Evolutionary conservation across 176 grass and related monocot genomes (phyloP).

Genomic region (Triticum urartu): DNA sequence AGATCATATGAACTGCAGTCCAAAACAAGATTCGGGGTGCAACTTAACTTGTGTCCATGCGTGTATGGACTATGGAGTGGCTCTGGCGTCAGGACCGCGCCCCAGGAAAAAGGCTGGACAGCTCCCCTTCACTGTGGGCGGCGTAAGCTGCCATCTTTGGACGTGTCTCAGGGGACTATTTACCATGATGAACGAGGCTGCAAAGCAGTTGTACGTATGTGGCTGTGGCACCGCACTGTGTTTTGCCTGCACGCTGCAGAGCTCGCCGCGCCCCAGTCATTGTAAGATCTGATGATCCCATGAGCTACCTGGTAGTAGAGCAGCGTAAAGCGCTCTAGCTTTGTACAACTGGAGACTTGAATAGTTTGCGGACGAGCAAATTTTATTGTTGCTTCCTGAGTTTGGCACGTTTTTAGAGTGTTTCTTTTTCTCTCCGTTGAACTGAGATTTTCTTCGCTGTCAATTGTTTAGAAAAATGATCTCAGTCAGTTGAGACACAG

Average conservation of each 20-base stretch:
- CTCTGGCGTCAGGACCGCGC: too few relatives aligned
- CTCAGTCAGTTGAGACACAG: too few relatives aligned
- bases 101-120: not conserved
- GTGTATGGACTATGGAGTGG: not conserved
- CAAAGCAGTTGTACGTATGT: constrained; percentile 32
- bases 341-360: not conserved
- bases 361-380: not conserved
- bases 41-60: too few relatives aligned
- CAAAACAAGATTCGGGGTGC: too few relatives aligned
- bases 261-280: constrained; percentile 19
- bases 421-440: too few relatives aligned
- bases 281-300: not conserved
- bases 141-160: constrained; percentile 20
- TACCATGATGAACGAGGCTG: constrained; percentile 36
- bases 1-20: too few relatives aligned
- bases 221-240: constrained; percentile 1
- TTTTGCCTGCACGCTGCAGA: constrained; percentile 8
- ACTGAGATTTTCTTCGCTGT: too few relatives aligned
- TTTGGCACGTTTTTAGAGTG: not conserved
- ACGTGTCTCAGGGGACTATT: constrained; percentile 34
- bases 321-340: constrained; percentile 16
- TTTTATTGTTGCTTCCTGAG: not conserved
- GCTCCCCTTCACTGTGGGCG: constrained; percentile 20
- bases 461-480: too few relatives aligned
- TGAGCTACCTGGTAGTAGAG: constrained; percentile 16